Conservation (phyloP, 2,329 filamentous ascomycete species). For the Monilinia vaccinii-corymbosi region DNA sequence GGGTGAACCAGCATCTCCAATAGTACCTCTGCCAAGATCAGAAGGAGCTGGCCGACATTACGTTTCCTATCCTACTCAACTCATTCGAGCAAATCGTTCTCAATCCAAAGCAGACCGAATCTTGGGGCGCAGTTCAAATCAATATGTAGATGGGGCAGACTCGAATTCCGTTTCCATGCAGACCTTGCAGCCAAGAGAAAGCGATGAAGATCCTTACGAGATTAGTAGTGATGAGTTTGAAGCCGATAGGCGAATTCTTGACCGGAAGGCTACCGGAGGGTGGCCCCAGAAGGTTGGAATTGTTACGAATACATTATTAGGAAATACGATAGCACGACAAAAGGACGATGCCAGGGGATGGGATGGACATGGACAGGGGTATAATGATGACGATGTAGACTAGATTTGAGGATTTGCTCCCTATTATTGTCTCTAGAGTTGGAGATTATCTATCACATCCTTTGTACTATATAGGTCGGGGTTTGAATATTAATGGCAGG, state of each 20-base stretch:
- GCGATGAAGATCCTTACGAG: constrained; percentile 25
- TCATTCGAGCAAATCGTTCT: constrained; percentile 8
- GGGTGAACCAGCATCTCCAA: constrained; percentile 35
- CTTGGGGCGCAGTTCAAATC: constrained; percentile 27
- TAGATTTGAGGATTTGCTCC: neutral
- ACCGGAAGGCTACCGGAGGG: constrained; percentile 20
- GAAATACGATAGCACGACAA: constrained; percentile 26
- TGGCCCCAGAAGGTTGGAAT: constrained; percentile 27
- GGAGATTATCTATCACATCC: neutral
- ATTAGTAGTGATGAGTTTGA: constrained; percentile 27
- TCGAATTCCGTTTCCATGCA: constrained; percentile 25
- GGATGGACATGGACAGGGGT: constrained; percentile 26
- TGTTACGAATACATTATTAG: constrained; percentile 27
- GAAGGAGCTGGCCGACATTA: constrained; percentile 27
- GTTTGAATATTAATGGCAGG: neutral
- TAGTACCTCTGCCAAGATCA: constrained; percentile 9
- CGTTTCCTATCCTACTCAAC: constrained; percentile 17
- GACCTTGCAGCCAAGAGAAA: constrained; percentile 18
- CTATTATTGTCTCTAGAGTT: neutral
- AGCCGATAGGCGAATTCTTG: constrained; percentile 16
- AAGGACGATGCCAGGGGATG: constrained; percentile 24
- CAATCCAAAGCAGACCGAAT: constrained; percentile 31
- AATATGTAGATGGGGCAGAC: constrained; percentile 22
- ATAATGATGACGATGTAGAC: constrained; percentile 12
- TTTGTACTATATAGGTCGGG: neutral